phyloP scores from a whole-genome alignment of 2,329 filamentous ascomycete species.

The Saccharata proteae region DNA sequence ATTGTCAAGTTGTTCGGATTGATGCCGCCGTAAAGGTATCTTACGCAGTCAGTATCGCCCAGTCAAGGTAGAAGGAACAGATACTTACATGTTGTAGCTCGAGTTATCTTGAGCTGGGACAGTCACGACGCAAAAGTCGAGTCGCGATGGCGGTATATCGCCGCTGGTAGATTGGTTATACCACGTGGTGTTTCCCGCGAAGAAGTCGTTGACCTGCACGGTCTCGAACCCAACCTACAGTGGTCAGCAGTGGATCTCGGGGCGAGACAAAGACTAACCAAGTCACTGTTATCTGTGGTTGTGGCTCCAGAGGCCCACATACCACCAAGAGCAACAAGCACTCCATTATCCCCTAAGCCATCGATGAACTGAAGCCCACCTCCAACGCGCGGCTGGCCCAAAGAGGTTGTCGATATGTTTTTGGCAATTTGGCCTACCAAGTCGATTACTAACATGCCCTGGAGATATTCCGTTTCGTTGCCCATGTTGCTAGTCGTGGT shows the following conservation, averaged over 20 bases:
- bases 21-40: conserved; percentile 37
- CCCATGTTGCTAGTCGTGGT: conserved; percentile 10
- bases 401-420: conserved; percentile 25
- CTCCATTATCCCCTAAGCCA: conserved; percentile 23
- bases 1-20: conserved; percentile 20
- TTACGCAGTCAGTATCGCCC: too few species aligned
- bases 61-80: conserved; percentile 19
- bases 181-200: conserved; percentile 25
- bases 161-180: conserved; percentile 31
- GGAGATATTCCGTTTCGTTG: conserved; percentile 14
- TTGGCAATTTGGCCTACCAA: conserved; percentile 20
- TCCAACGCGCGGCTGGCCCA: conserved; percentile 21
- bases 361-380: conserved; percentile 27
- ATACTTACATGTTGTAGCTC: conserved; percentile 35
- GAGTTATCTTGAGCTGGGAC: conserved; percentile 33
- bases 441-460: conserved; percentile 30
- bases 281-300: conserved; percentile 8
- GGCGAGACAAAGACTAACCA: not conserved
- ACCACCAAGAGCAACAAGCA: conserved; percentile 29
- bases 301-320: conserved; percentile 3
- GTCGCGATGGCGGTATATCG: conserved; percentile 27
- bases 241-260: conserved; percentile 6
- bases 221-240: conserved; percentile 20
- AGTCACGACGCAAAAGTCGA: conserved; percentile 33
- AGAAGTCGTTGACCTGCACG: conserved; percentile 31